A percentile compares a stretch with the other conserved stretches of the same genome.
These are phyloP conservation scores for Trichoderma aggressivum DNA, from an alignment of 2,329 filamentous ascomycete species.

Conservation along the genomic window DNA sequence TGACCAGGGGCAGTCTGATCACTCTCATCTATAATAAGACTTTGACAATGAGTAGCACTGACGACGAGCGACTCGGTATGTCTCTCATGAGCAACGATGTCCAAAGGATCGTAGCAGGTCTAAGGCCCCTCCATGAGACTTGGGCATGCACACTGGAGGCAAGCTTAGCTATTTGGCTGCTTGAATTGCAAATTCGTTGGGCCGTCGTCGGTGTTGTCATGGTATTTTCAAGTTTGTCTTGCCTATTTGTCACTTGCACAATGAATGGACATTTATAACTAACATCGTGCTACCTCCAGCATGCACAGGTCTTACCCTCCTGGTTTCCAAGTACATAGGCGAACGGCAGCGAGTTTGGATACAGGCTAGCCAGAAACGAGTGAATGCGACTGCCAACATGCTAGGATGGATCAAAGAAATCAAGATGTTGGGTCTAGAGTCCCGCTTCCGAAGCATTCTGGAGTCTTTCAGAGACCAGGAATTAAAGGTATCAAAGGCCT, in stretches of 20 bases:
- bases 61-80: neutral
- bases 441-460: neutral
- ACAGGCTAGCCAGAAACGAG: neutral
- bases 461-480: neutral
- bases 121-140: neutral
- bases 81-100: neutral
- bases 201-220: neutral
- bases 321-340: neutral
- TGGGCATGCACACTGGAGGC: neutral
- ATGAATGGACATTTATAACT: neutral
- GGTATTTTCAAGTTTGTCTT: neutral
- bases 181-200: neutral
- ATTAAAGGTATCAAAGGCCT: neutral
- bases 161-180: neutral
- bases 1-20: neutral
- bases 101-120: neutral
- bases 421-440: neutral
- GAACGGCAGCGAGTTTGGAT: neutral
- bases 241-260: neutral
- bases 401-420: neutral
- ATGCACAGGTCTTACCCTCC: neutral
- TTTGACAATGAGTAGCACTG: neutral
- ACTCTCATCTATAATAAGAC: neutral
- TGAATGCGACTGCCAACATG: neutral
- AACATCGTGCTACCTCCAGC: neutral